Base-by-base conservation (phyloP, 2,329 filamentous ascomycete genomes). In the Diplodia seriata region DNA sequence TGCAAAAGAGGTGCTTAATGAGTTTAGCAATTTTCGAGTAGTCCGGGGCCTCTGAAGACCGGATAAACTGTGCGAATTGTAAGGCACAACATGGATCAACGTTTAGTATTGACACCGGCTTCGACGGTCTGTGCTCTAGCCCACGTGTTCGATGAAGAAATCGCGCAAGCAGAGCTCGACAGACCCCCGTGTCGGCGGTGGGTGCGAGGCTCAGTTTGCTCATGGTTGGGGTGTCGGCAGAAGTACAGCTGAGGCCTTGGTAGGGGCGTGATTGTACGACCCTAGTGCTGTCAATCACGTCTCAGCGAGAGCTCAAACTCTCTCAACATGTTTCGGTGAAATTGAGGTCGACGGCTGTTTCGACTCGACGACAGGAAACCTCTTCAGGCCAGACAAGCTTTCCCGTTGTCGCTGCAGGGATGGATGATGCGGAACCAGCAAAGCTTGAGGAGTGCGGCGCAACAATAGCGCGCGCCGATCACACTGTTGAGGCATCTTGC, bases 381-480 rank as follows among this genome's bases (percentile, higher is more conserved):
- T n/a, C 9, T 18, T 9, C 15, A 14, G 7, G 43, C 14, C n/a
- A 20, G 59, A 18, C 31, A 51, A 51, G 20, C 43, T 38, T 47
- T 63, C 18, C 8, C 31, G 59, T 38, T 36, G 31, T 26, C 47
- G 20, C 47, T 14, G 26, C 47, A 49, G 15, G 38, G 31, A 36
- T 18, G 3, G 31, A 38, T 20, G 47, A 47, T 14, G 47, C 43
- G 31, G 40, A 38, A 49, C n/a, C 47, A 33, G 59, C n/a, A 38
- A 63, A 38, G 59, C 59, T 63, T 63, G 59, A 38, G 31, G 47
- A 40, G 31, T 12, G 26, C 26, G 23, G 40, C 29, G 23, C 18
- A 62, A n/a, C 43, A n/a, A 36, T 62, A 36, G 43, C 18, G 15
- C 18, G 18, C 23, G 47, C 59, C 31, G 47, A 63, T 51, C 59